Evolutionary conservation across 2,329 filamentous ascomycete genomes (phyloP), one percentile per base, ranked within the genome.

Genomic region (Davidsoniella eucalypti): DNA sequence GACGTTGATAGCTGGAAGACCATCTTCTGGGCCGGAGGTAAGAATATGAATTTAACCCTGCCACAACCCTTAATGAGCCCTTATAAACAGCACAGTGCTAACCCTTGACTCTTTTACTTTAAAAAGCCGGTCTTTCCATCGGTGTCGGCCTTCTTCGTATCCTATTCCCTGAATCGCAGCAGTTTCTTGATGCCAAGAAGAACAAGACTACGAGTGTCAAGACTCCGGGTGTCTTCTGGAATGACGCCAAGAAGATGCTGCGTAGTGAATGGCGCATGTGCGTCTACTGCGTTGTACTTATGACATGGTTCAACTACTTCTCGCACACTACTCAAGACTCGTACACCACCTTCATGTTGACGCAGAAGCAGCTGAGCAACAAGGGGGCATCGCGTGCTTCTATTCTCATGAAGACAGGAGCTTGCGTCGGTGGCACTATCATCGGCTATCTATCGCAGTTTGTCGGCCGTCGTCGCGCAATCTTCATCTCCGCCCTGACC

Each of bases 361-460:
- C 72, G 4, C 73, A 85, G 57, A 87, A 88, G 64, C 76, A 79
- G 55, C 70, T 88, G 52, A 59, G 70, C 50, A 81, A 84, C 58
- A 60, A 67, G 1, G 71, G 70, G 1, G 80, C 83, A 4, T 82
- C 74, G 6, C 76, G 82, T n/a, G 82, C 82, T 14, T 82, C 76
- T n/a, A 87, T 88, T 56, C 64, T 88, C 52, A 87, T 86, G 79
- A 87, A 87, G 65, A 78, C 74, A 1, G 84, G 84, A 23, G 82
- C 84, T 41, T 84, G 81, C 57, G 75, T 86, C 1, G 84, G 82
- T 33, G 82, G 82, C 23, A 80, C 78, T 40, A 75, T 82, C 54
- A 73, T 84, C 53, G 85, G 84, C 18, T 88, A 87, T 61, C 58
- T 78, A 6, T 85, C 80, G 6, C 84, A 90, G 60, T 86, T 80